Evolutionary conservation across 805 yeast genomes (phyloP), one percentile per base, ranked within the genome.

Genomic region (Myxozyma melibiosi): DNA sequence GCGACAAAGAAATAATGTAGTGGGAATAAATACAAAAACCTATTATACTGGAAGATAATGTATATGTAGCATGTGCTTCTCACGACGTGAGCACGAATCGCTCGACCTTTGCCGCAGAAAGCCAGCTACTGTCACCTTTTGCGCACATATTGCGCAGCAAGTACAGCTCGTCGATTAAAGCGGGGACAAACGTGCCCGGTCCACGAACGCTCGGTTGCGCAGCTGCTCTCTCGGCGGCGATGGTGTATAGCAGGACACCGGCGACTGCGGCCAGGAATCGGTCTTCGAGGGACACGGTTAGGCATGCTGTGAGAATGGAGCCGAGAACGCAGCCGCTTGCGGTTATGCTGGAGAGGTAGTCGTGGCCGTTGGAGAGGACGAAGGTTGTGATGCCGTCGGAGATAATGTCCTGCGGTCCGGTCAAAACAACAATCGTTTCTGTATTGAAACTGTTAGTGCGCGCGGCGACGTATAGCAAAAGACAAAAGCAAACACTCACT

Each of bases 271-370:
- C 82, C 6, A 68, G 70, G 56, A 77, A 78, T 0, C 77, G 65
- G 51, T 74, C 71, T 7, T 63, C 64, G 6, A 66, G 70, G 51
- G 70, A 65, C 2, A 82, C 80, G 2, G 84, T 84, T 1, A 83
- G 68, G 57, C 74, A 78, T 1, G 87, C 75, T 0, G 87, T 84
- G 51, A 89, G 81, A 0, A 82, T 78, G 43, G 90, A 83, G 1
- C 96, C 96, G 37, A 90, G 71, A 0, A 92, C 81, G 61, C 96
- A 90, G 0, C 96, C 96, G 1, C 90, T 76, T 3, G 95, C 96
- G 0, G 96, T 89, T 4, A 89, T 80, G 9, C 73, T 68, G 0
- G 85, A 84, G 86, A 89, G 84, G 16, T 83, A 63, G 20, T 71
- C 71, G 63, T 81, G 78, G 0, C 94, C 90, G 4, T 91, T 92